Evolutionary conservation across 169 alveolate genomes (phyloP), one percentile per base, ranked within the genome.

Genomic region (Eimeria maxima): DNA sequence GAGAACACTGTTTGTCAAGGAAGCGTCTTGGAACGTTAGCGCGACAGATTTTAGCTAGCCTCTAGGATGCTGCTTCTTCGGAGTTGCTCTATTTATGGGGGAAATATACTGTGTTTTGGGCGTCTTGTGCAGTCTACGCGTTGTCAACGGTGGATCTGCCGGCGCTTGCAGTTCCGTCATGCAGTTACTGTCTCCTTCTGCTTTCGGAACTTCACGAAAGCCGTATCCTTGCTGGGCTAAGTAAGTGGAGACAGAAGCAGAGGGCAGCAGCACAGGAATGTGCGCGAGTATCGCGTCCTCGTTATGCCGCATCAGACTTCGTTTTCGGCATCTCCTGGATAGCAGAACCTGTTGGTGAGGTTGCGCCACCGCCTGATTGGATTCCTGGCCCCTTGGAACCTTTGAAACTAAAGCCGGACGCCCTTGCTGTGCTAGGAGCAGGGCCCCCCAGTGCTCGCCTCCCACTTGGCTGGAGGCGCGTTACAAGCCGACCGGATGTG

Each of bases 61-160:
- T 55, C n/a, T 69, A 55, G 55, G 73, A 57, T 22, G 73, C 90
- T 13, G 73, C 16, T 47, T 20, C 47, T 81, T 69, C 71, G n/a
- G 53, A 38, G 29, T 44, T 18, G 13, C n/a, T 5, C 42, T 10
- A n/a, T 22, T 2, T 27, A 60, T 20, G 71, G 2, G n/a, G n/a
- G 29, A 18, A 8, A 18, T 60, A 60, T 60, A 29, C 38, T 47
- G 87, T 67, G n/a, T 24, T 45, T 42, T 16, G 20, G 63, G 29
- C 73, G 38, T 78, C 95, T 89, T 65, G 22, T 86, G 93, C 93
- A 55, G 80, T 86, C 22, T 88, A 42, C 33, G 24, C 3, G 29
- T 44, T 93, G 42, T 93, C 96, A 18, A 93, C 96, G 4, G 96
- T 93, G 74, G 96, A 93, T 45, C 55, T 93, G 47, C 96, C 96